These are phyloP conservation scores for Polyplosphaeria fusca DNA, from an alignment of 495 filamentous ascomycete species.

Conservation along the genomic window DNA sequence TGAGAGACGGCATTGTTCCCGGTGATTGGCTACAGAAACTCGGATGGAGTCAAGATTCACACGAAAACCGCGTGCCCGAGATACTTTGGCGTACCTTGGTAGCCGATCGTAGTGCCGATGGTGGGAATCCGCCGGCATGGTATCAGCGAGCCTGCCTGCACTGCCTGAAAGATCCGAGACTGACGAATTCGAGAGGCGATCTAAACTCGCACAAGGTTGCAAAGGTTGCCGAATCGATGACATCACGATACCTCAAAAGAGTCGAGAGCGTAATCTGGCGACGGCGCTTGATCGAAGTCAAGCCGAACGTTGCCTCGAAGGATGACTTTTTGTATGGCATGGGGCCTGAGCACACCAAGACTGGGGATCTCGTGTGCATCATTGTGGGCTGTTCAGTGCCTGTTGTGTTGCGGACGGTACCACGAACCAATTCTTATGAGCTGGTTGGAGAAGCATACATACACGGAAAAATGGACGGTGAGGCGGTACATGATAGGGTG, in stretches of 20 bases:
- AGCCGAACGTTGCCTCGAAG: background rate
- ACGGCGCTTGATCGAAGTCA: slow-evolving; percentile 29
- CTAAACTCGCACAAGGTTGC: slow-evolving; percentile 17
- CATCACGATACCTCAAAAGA: slow-evolving; percentile 28
- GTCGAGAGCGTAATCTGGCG: slow-evolving; percentile 43
- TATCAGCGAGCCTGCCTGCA: slow-evolving; percentile 34
- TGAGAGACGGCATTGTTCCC: background rate
- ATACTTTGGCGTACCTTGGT: slow-evolving; percentile 46
- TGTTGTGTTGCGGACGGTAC: slow-evolving; percentile 16
- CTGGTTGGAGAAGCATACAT: slow-evolving; percentile 9
- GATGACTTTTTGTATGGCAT: slow-evolving; percentile 1
- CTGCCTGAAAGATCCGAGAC: slow-evolving; percentile 26
- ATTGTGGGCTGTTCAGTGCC: slow-evolving; percentile 36
- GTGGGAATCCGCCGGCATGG: slow-evolving; percentile 35
- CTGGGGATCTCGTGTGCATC: slow-evolving; percentile 33
- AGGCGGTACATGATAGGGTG: background rate
- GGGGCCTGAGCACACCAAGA: background rate
- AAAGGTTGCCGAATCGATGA: slow-evolving; percentile 25
- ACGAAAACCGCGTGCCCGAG: slow-evolving; percentile 31
- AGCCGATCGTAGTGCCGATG: slow-evolving; percentile 33
- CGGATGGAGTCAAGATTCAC: background rate
- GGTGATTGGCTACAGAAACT: background rate
- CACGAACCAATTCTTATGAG: background rate
- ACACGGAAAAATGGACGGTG: slow-evolving; percentile 15
- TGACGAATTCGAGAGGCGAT: slow-evolving; percentile 36